Percentiles rank a stretch among this genome's conserved stretches.
Evolutionary conservation across 352 stramenopile species (phyloP).

Genomic region (Globisporangium iwayamae): DNA sequence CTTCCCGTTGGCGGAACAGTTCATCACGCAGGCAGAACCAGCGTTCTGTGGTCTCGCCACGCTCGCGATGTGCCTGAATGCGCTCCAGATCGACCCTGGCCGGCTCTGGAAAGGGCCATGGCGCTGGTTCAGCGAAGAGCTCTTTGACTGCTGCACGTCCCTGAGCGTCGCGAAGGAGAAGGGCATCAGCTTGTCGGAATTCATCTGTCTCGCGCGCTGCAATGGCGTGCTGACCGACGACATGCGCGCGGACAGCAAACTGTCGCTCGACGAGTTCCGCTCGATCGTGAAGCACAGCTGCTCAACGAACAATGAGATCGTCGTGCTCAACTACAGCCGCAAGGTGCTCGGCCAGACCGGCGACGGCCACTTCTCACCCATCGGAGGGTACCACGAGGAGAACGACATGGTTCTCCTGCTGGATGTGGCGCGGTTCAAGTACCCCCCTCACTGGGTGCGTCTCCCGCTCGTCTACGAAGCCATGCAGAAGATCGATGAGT

Average conservation of each 20-base stretch:
- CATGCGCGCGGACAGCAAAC: constrained; percentile 34
- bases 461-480: constrained; percentile 45
- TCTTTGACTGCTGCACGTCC: constrained; percentile 78
- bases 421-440: constrained; percentile 96
- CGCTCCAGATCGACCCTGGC: constrained; percentile 67
- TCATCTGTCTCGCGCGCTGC: constrained; percentile 63
- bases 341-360: constrained; percentile 92
- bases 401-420: constrained; percentile 94
- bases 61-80: constrained; percentile 77
- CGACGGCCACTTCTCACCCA: constrained; percentile 95
- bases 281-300: constrained; percentile 74
- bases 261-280: constrained; percentile 54
- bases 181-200: constrained; percentile 69
- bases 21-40: constrained; percentile 89
- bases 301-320: constrained; percentile 67
- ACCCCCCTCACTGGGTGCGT: constrained; percentile 86
- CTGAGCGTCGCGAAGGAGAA: constrained; percentile 71
- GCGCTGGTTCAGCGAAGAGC: constrained; percentile 80
- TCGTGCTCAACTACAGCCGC: constrained; percentile 93
- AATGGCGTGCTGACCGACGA: constrained; percentile 60
- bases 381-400: constrained; percentile 92
- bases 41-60: constrained; percentile 87
- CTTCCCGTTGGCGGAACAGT: constrained; percentile 89
- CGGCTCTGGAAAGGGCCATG: constrained; percentile 73
- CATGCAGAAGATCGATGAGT: constrained; percentile 47